Conservation (phyloP, 768 basidiomycete species). For the Melanogaster broomeanus region DNA sequence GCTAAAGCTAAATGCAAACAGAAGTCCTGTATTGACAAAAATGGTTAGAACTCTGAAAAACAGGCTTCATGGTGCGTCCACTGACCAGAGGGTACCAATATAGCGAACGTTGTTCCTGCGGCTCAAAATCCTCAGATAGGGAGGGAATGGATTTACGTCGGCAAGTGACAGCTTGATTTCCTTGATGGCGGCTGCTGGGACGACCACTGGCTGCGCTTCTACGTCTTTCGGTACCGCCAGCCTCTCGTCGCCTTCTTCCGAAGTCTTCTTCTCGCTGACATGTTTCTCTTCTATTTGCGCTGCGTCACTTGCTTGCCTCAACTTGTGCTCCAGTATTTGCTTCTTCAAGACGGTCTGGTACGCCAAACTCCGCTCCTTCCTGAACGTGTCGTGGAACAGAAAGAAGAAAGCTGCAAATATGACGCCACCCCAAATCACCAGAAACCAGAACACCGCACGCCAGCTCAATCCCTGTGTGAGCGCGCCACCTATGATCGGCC, state of each 20-base stretch:
- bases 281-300: too few species aligned
- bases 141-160: constrained; percentile 74
- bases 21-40: constrained; percentile 45
- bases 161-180: constrained; percentile 55
- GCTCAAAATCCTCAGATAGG: constrained; percentile 58
- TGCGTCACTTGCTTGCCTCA: constrained; percentile 4
- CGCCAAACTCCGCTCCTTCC: constrained; percentile 75
- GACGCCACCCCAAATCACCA: constrained; percentile 58
- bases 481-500: constrained; percentile 70
- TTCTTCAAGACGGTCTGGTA: constrained; percentile 69
- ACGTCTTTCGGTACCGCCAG: constrained; percentile 21
- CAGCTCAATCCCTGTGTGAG: constrained; percentile 70
- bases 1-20: constrained; percentile 73
- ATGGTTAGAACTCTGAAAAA: not conserved
- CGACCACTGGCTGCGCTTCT: constrained; percentile 9
- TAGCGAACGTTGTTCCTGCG: constrained; percentile 67
- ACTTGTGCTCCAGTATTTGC: constrained; percentile 31
- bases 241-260: not conserved
- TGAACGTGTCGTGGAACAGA: constrained; percentile 81
- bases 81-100: constrained; percentile 42
- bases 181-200: constrained; percentile 10
- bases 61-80: not conserved
- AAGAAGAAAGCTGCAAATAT: constrained; percentile 58
- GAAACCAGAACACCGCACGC: constrained; percentile 87
- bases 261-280: not conserved